Conservation (phyloP, 2,329 filamentous ascomycete species). For the Pseudogymnoascus destructans region DNA sequence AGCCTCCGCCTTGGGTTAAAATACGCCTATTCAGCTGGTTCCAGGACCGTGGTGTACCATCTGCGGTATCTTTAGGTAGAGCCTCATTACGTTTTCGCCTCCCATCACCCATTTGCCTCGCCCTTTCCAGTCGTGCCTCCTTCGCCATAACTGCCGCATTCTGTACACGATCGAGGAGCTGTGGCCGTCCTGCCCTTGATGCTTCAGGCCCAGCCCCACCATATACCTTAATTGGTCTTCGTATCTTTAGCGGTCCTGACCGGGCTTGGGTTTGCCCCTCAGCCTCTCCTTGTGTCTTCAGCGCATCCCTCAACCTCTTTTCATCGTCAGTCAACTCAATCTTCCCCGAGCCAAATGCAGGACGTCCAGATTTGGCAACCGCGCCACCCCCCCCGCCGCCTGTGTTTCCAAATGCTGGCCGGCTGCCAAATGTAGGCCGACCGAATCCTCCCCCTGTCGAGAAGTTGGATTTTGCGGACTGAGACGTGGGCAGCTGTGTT, state of each 20-base stretch:
- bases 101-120: background rate
- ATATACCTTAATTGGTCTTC: slow-evolving; percentile 14
- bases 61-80: background rate
- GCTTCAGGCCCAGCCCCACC: slow-evolving; percentile 19
- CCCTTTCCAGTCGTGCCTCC: background rate
- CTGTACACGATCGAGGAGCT: background rate
- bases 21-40: background rate
- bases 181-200: slow-evolving; percentile 19
- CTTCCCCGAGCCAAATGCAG: slow-evolving; percentile 4
- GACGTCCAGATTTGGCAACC: background rate
- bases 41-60: background rate
- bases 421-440: slow-evolving; percentile 11
- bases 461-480: background rate
- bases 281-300: slow-evolving; percentile 15
- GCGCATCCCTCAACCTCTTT: slow-evolving; percentile 12
- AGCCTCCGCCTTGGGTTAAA: background rate
- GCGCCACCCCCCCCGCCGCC: background rate
- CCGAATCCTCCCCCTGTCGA: slow-evolving; percentile 14
- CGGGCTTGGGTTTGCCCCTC: slow-evolving; percentile 6
- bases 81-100: background rate
- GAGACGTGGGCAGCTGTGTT: background rate
- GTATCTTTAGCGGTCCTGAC: slow-evolving; percentile 10
- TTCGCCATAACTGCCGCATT: background rate
- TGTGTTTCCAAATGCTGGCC: slow-evolving; percentile 9
- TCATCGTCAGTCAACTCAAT: slow-evolving; percentile 2